These are phyloP conservation scores for Zymoseptoria ardabiliae DNA, from an alignment of 2,329 filamentous ascomycete genomes.

Conservation along the genomic window DNA sequence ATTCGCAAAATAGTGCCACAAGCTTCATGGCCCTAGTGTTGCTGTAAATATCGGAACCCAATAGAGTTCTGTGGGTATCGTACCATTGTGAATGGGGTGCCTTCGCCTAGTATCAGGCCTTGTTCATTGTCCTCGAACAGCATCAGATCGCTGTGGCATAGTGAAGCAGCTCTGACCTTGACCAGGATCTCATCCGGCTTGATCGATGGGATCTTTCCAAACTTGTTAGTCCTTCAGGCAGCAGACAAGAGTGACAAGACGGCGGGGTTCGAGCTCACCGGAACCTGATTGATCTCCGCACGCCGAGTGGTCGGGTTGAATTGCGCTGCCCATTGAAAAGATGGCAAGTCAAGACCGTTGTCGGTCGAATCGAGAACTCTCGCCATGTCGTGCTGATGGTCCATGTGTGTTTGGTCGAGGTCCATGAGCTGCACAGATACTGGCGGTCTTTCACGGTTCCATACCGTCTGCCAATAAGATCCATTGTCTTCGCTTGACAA, in stretches of 20 bases:
- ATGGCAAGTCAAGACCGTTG: slow-evolving; percentile 6
- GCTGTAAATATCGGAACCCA: neutral
- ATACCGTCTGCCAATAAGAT: neutral
- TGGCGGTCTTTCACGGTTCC: neutral
- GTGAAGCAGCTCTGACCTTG: slow-evolving; percentile 13
- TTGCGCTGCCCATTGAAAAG: slow-evolving; percentile 12
- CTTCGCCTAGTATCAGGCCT: slow-evolving; percentile 7
- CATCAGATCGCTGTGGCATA: slow-evolving; percentile 18
- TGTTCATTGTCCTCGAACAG: slow-evolving; percentile 15
- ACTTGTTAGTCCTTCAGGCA: neutral
- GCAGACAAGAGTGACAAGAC: no score
- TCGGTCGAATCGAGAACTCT: neutral
- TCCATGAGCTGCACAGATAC: neutral
- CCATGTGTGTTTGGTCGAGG: neutral
- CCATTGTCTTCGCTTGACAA: neutral
- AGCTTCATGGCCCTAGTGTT: slow-evolving; percentile 11
- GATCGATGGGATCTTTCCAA: slow-evolving; percentile 7
- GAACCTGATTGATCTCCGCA: slow-evolving; percentile 11
- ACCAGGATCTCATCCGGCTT: slow-evolving; percentile 13
- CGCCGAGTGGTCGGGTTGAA: slow-evolving; percentile 11
- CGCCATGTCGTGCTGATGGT: neutral
- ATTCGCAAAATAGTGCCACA: slow-evolving; percentile 11
- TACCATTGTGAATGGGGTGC: slow-evolving; percentile 13
- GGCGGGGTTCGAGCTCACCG: slow-evolving; percentile 6
- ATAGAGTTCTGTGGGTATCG: neutral